Conservation (phyloP, 345 rosid genomes). For the Luvunga scandens region DNA sequence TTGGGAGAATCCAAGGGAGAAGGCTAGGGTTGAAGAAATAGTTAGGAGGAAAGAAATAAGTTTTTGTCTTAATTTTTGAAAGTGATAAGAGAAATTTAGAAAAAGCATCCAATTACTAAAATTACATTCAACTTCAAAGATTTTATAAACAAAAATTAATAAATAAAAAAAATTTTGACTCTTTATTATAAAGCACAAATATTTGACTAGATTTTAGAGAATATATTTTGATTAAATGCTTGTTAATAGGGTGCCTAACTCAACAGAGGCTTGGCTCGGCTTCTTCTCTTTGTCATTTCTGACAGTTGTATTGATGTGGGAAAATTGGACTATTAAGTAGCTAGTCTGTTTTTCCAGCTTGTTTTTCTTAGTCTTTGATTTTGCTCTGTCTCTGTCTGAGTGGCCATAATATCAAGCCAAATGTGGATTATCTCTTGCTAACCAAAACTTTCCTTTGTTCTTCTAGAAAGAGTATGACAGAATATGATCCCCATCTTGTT, state of each 20-base stretch:
- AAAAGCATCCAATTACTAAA: neutral
- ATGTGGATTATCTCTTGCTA: conserved; percentile 12
- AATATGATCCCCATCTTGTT: conserved; percentile 90
- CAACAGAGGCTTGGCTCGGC: too few species aligned
- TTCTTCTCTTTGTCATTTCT: neutral
- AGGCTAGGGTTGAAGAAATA: neutral
- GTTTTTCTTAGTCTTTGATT: too few species aligned
- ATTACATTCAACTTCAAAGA: neutral
- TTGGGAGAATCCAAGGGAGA: neutral
- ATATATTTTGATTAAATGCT: too few species aligned
- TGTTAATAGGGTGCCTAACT: too few species aligned
- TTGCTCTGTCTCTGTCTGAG: too few species aligned
- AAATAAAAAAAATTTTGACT: too few species aligned
- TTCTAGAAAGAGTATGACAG: conserved; percentile 83
- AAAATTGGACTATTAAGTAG: neutral
- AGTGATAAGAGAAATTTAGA: neutral
- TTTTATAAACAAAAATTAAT: neutral
- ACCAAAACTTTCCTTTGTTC: conserved; percentile 8
- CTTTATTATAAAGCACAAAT: neutral
- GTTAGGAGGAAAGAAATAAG: neutral
- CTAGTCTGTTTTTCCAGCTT: neutral
- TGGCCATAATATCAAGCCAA: neutral
- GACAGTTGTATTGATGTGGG: neutral
- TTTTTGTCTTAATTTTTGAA: neutral
- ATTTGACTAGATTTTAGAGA: too few species aligned